Evolutionary conservation across 169 alveolate species (phyloP).

Genomic region (Plasmodium gallinaceum): DNA sequence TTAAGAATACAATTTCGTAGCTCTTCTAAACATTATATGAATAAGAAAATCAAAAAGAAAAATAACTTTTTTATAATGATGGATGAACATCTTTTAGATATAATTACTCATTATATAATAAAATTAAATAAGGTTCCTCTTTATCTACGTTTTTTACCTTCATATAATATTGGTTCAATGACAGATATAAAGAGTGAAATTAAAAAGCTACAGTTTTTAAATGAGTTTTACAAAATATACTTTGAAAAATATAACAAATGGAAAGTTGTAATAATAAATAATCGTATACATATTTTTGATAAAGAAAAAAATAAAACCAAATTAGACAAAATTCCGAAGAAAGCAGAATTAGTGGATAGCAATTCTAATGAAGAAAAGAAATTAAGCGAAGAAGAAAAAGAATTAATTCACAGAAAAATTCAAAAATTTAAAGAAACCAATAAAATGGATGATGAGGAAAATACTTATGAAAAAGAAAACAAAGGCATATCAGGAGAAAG

Average conservation of each 20-base stretch:
- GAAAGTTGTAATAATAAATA: constrained; percentile 70
- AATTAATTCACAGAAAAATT: constrained; percentile 43
- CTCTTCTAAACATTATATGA: constrained; percentile 32
- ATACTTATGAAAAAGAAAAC: neutral
- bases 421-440: constrained; percentile 63
- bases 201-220: constrained; percentile 49
- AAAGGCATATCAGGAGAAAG: neutral
- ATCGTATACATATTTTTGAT: constrained; percentile 69
- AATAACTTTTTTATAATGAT: constrained; percentile 45
- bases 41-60: constrained; percentile 24
- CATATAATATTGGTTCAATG: constrained; percentile 74
- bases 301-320: constrained; percentile 42
- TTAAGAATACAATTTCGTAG: constrained; percentile 72
- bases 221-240: constrained; percentile 70
- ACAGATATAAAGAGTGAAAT: constrained; percentile 67
- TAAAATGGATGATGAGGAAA: constrained; percentile 1
- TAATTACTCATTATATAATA: constrained; percentile 67
- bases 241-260: constrained; percentile 75
- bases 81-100: constrained; percentile 72
- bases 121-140: constrained; percentile 72
- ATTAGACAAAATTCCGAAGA: neutral
- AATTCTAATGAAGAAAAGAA: neutral
- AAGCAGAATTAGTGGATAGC: neutral
- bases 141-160: constrained; percentile 56
- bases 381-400: constrained; percentile 56